A percentile compares a stretch with the other conserved stretches of the same genome.
phyloP scores from a whole-genome alignment of 2,329 filamentous ascomycete species.

The Aspergillus brunneoviolaceus region DNA sequence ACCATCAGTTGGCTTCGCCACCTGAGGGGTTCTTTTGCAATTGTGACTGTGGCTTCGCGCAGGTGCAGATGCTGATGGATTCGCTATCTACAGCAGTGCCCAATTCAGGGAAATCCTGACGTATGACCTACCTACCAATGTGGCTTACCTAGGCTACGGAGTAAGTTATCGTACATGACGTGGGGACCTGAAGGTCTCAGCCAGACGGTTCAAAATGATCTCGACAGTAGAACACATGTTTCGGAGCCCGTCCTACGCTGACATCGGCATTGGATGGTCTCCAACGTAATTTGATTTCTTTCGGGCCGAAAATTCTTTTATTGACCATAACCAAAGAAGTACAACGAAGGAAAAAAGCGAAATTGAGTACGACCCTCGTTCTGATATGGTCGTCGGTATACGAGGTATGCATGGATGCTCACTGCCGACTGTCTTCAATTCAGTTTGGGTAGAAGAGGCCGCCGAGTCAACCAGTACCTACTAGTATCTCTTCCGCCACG shows the following conservation, averaged over 20 bases:
- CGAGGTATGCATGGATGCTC: too few relatives aligned
- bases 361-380: background rate
- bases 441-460: too few relatives aligned
- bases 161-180: background rate
- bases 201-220: background rate
- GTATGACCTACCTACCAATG: background rate
- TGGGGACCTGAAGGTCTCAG: background rate
- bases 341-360: background rate
- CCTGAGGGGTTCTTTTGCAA: conserved; percentile 5
- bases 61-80: background rate
- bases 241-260: background rate
- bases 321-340: background rate
- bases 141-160: background rate
- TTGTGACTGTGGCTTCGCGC: background rate
- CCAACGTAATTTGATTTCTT: background rate
- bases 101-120: background rate
- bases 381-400: background rate
- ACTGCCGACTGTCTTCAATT: too few relatives aligned
- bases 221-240: background rate
- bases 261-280: background rate
- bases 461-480: too few relatives aligned
- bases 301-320: background rate
- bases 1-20: background rate
- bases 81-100: background rate
- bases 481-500: too few relatives aligned